These are phyloP conservation scores for Trametes villosa DNA, from an alignment of 768 basidiomycete genomes.

Conservation along the genomic window DNA sequence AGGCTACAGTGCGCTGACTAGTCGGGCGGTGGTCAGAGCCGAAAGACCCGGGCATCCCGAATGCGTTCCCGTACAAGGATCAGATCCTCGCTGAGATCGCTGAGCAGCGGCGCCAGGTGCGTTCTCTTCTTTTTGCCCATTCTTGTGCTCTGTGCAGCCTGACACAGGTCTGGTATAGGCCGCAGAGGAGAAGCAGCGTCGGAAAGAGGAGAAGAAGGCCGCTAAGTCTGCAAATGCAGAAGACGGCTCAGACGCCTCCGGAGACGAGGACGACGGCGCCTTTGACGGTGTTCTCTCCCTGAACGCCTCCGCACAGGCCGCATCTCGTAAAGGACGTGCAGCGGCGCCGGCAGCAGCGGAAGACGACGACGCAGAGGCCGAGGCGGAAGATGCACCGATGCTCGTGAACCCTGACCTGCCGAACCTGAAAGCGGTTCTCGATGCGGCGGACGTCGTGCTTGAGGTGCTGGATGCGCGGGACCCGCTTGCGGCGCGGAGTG, in stretches of 20 bases:
- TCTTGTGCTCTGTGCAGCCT: no score
- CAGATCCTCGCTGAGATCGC: constrained; percentile 90
- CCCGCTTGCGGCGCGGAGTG: constrained; percentile 71
- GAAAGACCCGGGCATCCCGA: constrained; percentile 94
- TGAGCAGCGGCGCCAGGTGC: constrained; percentile 75
- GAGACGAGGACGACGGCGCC: constrained; percentile 36
- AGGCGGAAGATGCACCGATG: constrained; percentile 60
- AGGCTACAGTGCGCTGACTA: constrained; percentile 6
- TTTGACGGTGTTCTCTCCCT: constrained; percentile 53
- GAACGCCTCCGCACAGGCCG: background rate
- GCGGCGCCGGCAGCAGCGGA: constrained; percentile 9
- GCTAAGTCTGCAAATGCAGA: constrained; percentile 36
- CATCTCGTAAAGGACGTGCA: constrained; percentile 25
- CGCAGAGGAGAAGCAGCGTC: constrained; percentile 73
- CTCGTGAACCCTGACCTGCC: constrained; percentile 68
- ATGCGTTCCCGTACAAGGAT: constrained; percentile 92
- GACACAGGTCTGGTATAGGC: constrained; percentile 45
- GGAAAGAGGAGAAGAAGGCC: constrained; percentile 68
- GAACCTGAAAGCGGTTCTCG: constrained; percentile 66
- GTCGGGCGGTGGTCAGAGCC: constrained; percentile 51
- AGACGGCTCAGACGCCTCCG: constrained; percentile 30
- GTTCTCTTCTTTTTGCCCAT: constrained; percentile 26
- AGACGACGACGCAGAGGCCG: constrained; percentile 33
- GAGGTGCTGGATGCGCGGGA: constrained; percentile 87
- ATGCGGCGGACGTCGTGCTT: constrained; percentile 77